Evolutionary conservation across 2,329 filamentous ascomycete species (phyloP).

Genomic region (Fusarium proliferatum): DNA sequence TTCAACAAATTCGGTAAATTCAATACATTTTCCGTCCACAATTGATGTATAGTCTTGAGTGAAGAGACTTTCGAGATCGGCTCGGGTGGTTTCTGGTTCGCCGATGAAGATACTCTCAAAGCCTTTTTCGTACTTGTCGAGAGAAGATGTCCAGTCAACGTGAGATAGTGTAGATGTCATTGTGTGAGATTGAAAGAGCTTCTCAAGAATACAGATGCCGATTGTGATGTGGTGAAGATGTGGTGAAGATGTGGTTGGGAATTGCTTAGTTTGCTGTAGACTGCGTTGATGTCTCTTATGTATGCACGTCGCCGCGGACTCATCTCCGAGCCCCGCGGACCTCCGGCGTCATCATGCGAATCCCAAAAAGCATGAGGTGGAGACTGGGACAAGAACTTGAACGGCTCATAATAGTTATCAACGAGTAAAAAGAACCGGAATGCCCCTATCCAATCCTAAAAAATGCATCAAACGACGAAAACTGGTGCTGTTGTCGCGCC

Average conservation of each 20-base stretch:
- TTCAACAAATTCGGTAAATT: neutral
- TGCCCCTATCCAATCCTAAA: rapidly evolving
- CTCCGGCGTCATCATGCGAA: rapidly evolving
- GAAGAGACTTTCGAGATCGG: neutral
- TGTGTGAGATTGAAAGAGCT: rapidly evolving
- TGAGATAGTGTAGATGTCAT: neutral
- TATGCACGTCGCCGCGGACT: neutral
- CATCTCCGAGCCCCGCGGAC: neutral
- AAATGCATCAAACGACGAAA: neutral
- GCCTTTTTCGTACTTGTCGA: neutral
- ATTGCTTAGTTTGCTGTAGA: no score
- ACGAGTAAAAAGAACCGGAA: rapidly evolving
- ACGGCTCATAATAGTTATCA: rapidly evolving
- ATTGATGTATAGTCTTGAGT: neutral
- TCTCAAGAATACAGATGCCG: rapidly evolving
- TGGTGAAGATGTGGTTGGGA: rapidly evolving
- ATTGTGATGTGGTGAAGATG: rapidly evolving
- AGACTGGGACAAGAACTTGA: rapidly evolving
- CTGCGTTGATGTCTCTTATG: neutral
- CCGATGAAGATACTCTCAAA: constrained; percentile 2
- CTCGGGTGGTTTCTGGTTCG: neutral
- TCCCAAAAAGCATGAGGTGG: rapidly evolving
- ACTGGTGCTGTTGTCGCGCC: rapidly evolving
- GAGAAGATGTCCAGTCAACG: neutral
- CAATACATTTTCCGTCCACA: neutral